Evolutionary conservation across 352 stramenopile genomes (phyloP).

Genomic region (Globisporangium takayamanum): DNA sequence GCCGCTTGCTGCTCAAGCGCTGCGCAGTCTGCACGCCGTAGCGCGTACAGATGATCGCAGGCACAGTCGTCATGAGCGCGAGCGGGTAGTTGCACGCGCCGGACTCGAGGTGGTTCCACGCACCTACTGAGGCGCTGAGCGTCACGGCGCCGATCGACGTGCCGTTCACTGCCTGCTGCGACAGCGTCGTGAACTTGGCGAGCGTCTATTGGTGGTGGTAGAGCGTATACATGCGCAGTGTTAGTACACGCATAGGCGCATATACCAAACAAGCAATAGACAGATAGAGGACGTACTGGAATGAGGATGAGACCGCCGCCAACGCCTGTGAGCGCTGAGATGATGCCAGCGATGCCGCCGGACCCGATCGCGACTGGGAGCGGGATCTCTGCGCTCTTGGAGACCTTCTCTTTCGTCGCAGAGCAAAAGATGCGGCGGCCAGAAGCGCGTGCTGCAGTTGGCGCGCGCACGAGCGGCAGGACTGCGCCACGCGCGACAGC

Average conservation of each 20-base stretch:
- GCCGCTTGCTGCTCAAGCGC: conserved; percentile 59
- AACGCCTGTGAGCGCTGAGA: conserved; percentile 78
- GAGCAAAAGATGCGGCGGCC: conserved; percentile 43
- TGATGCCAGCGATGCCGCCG: conserved; percentile 54
- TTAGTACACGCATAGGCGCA: neutral
- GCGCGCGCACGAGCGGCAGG: conserved; percentile 4
- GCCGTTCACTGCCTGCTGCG: conserved; percentile 79
- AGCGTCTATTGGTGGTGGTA: conserved; percentile 32
- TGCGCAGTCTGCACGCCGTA: conserved; percentile 77
- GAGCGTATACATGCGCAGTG: neutral
- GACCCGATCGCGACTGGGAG: conserved; percentile 35
- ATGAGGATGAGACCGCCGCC: conserved; percentile 81
- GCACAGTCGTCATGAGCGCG: conserved; percentile 62
- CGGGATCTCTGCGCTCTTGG: conserved; percentile 31
- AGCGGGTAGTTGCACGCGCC: conserved; percentile 75
- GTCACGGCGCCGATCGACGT: conserved; percentile 79
- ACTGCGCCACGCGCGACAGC: conserved; percentile 5
- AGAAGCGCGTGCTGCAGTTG: conserved; percentile 9
- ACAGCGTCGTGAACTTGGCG: conserved; percentile 71
- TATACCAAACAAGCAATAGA: neutral
- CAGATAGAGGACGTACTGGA: conserved; percentile 28
- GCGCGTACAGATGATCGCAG: conserved; percentile 67
- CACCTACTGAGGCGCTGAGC: conserved; percentile 53
- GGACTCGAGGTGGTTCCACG: conserved; percentile 63
- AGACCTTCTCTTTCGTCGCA: conserved; percentile 25